These are phyloP conservation scores for Scleroderma citrinum DNA, from an alignment of 768 basidiomycete species.

Conservation along the genomic window DNA sequence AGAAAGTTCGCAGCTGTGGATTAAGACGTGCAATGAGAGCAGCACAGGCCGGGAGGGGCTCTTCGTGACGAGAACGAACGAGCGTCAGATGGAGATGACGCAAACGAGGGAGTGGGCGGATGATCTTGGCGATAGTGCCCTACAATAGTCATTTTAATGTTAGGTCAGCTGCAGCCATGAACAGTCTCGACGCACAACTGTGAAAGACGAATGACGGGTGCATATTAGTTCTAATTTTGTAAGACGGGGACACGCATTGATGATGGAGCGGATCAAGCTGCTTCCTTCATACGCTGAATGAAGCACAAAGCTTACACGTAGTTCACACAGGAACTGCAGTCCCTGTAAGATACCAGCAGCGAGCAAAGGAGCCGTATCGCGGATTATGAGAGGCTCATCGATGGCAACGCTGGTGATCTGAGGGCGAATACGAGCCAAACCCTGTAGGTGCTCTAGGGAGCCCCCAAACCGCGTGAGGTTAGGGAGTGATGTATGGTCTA, in stretches of 20 bases:
- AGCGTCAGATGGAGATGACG: constrained; percentile 57
- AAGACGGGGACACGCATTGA: constrained; percentile 59
- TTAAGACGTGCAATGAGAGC: constrained; percentile 57
- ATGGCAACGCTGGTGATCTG: constrained; percentile 53
- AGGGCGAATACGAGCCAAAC: constrained; percentile 42
- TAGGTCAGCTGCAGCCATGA: neutral
- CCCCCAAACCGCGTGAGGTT: constrained; percentile 57
- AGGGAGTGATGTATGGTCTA: constrained; percentile 43
- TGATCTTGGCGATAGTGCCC: constrained; percentile 49
- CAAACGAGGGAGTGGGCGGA: constrained; percentile 57
- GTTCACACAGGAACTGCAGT: constrained; percentile 47
- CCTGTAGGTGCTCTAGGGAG: constrained; percentile 61
- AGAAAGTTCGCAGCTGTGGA: constrained; percentile 61
- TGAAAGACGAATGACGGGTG: constrained; percentile 65
- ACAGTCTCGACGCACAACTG: constrained; percentile 42
- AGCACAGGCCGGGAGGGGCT: constrained; percentile 52
- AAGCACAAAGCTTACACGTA: constrained; percentile 62
- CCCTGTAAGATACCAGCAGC: constrained; percentile 56
- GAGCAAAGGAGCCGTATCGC: constrained; percentile 59
- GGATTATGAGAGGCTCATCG: constrained; percentile 59
- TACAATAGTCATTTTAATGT: constrained; percentile 4
- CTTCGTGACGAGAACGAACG: constrained; percentile 63
- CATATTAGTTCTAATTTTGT: constrained; percentile 61
- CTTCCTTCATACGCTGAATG: constrained; percentile 73
- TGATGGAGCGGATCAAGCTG: constrained; percentile 60